Evolutionary conservation across 352 stramenopile genomes (phyloP).

Genomic region (Globisporangium ultimum): DNA sequence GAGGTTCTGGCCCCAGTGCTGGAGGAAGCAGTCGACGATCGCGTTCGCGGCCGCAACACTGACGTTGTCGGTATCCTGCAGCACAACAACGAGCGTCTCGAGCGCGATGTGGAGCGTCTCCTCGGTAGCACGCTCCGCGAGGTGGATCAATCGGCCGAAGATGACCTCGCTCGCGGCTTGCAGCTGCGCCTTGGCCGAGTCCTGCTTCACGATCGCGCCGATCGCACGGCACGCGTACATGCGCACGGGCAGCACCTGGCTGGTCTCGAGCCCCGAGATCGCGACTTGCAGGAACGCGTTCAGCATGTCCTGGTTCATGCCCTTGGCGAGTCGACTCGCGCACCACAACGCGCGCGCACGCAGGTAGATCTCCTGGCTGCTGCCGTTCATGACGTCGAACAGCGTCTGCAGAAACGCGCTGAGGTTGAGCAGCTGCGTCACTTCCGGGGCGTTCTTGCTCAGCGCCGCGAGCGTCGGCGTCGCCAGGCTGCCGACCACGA

Average conservation of each 20-base stretch:
- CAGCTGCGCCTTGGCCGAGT: constrained; percentile 54
- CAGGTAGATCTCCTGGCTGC: constrained; percentile 67
- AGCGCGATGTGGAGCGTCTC: constrained; percentile 80
- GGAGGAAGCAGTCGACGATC: constrained; percentile 58
- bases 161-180: constrained; percentile 44
- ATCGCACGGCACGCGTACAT: constrained; percentile 80
- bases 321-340: constrained; percentile 63
- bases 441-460: constrained; percentile 42
- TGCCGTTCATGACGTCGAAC: constrained; percentile 73
- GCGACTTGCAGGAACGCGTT: constrained; percentile 65
- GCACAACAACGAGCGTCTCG: constrained; percentile 69
- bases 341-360: constrained; percentile 79
- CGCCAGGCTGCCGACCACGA: constrained; percentile 69
- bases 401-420: constrained; percentile 67
- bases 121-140: constrained; percentile 52
- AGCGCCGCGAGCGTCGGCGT: constrained; percentile 53
- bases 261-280: constrained; percentile 68
- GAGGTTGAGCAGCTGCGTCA: constrained; percentile 52
- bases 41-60: constrained; percentile 34
- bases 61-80: constrained; percentile 50
- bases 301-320: constrained; percentile 74
- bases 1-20: constrained; percentile 63
- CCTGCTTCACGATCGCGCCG: constrained; percentile 59
- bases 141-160: constrained; percentile 53
- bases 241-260: constrained; percentile 68